phyloP scores from a whole-genome alignment of 192 early-diverging fungal genomes.

The Linderina pennispora region DNA sequence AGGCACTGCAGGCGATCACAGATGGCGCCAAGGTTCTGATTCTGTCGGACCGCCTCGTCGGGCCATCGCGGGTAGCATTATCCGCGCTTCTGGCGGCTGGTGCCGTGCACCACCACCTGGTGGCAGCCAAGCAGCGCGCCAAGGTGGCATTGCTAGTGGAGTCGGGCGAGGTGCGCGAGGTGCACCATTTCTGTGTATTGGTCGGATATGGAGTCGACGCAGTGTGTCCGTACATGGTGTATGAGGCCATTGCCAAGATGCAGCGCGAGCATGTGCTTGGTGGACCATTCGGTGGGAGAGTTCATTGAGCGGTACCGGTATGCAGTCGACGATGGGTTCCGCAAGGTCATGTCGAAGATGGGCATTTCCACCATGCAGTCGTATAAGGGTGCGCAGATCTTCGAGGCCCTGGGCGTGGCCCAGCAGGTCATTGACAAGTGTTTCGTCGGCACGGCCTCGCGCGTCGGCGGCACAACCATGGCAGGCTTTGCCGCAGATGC shows the following conservation, averaged over 20 bases:
- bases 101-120: conserved; percentile 90
- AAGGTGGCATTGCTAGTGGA: conserved; percentile 85
- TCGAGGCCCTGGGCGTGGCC: conserved; percentile 93
- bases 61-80: conserved; percentile 64
- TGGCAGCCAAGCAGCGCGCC: conserved; percentile 80
- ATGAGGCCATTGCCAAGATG: conserved; percentile 85
- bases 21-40: conserved; percentile 77
- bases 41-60: conserved; percentile 68
- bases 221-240: conserved; percentile 88
- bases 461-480: conserved; percentile 86
- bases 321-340: conserved; percentile 89
- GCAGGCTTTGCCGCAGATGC: conserved; percentile 81
- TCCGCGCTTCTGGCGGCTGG: conserved; percentile 85
- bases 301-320: conserved; percentile 79
- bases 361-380: conserved; percentile 95
- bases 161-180: conserved; percentile 91
- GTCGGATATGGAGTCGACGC: conserved; percentile 95
- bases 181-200: conserved; percentile 93
- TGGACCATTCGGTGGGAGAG: conserved; percentile 49
- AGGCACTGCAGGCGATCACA: conserved; percentile 73
- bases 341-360: conserved; percentile 99
- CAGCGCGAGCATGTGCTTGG: conserved; percentile 74
- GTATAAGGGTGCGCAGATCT: conserved; percentile 99
- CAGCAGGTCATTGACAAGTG: conserved; percentile 80
- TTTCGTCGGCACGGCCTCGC: conserved; percentile 92